A percentile compares a stretch with the other conserved stretches of the same genome.
These are phyloP conservation scores for Copromyces sp. DNA, from an alignment of 495 filamentous ascomycete genomes.

Conservation along the genomic window DNA sequence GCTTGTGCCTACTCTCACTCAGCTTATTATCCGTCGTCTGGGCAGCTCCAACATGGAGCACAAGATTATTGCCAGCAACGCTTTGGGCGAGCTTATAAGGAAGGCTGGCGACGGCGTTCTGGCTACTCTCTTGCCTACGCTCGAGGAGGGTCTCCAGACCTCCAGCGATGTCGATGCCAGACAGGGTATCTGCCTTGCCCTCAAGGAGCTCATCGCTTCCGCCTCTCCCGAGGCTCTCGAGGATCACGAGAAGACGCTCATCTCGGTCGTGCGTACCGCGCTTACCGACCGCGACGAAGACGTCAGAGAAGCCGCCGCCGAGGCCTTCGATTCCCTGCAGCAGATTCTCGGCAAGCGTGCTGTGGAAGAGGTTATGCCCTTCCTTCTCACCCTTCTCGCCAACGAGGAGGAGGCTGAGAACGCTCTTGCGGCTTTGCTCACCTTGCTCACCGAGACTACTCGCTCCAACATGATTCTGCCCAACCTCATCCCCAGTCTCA, in stretches of 20 bases:
- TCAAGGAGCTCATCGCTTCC: conserved; percentile 88
- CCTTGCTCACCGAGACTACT: conserved; percentile 84
- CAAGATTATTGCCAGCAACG: conserved; percentile 95
- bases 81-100: conserved; percentile 88
- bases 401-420: conserved; percentile 82
- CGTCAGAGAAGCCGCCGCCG: conserved; percentile 89
- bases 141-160: conserved; percentile 83
- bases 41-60: conserved; percentile 96
- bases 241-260: conserved; percentile 89
- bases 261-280: conserved; percentile 86
- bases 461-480: conserved; percentile 93
- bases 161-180: conserved; percentile 88
- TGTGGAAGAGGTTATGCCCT: conserved; percentile 87
- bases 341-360: conserved; percentile 86
- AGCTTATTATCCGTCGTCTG: conserved; percentile 86
- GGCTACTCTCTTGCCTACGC: conserved; percentile 74
- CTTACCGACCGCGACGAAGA: conserved; percentile 82
- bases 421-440: conserved; percentile 83
- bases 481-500: conserved; percentile 86
- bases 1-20: conserved; percentile 84
- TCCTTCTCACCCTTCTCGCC: conserved; percentile 77
- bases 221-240: conserved; percentile 81
- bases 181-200: conserved; percentile 94
- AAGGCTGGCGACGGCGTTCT: conserved; percentile 93
- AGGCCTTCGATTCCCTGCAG: conserved; percentile 92